Evolutionary conservation across 331 rosid species (phyloP).

Genomic region (Prunus yedoensis): DNA sequence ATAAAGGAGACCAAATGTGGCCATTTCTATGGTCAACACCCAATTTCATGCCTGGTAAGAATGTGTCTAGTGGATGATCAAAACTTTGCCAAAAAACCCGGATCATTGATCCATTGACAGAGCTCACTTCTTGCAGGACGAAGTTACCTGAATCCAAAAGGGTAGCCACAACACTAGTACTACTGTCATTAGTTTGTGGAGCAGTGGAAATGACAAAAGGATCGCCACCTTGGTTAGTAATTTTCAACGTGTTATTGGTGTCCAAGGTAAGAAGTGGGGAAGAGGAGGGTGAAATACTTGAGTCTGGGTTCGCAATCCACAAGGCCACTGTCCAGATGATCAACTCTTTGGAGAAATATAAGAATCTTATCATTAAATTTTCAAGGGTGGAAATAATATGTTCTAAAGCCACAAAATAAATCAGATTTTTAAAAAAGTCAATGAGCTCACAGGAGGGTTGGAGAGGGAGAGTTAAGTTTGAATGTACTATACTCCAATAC

Average conservation of each 20-base stretch:
- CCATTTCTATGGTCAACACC: background rate
- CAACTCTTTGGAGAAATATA: no score
- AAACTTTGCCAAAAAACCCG: background rate
- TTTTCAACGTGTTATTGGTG: background rate
- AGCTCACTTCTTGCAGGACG: background rate
- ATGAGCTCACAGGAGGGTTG: no score
- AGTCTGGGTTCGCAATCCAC: background rate
- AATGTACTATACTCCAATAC: no score
- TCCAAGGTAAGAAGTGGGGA: background rate
- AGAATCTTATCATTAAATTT: no score
- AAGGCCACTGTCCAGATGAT: background rate
- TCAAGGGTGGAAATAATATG: background rate
- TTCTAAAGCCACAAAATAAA: background rate
- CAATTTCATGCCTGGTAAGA: background rate
- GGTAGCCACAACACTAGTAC: background rate
- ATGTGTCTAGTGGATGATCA: background rate
- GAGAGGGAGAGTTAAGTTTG: no score
- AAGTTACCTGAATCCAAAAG: background rate
- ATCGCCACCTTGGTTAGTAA: background rate
- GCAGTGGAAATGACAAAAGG: background rate
- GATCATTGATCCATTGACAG: background rate
- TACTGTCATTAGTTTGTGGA: background rate
- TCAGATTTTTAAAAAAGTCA: no score
- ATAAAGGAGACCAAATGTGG: background rate
- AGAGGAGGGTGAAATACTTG: background rate